Conservation (phyloP, 768 basidiomycete species). For the Hygrophorus russula region DNA sequence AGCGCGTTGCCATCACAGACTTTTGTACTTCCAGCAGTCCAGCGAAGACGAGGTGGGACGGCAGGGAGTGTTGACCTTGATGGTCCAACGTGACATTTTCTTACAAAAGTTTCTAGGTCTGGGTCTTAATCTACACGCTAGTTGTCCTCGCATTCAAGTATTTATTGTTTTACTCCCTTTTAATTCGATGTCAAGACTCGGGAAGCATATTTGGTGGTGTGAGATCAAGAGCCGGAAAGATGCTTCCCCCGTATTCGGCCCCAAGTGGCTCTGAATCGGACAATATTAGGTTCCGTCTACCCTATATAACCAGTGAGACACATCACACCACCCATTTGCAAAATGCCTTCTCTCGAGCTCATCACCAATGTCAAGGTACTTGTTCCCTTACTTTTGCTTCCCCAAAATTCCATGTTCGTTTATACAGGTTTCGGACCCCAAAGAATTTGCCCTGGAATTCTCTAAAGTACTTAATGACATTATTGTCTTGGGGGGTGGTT, state of each 20-base stretch:
- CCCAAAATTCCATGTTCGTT: neutral
- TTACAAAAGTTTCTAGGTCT: no score
- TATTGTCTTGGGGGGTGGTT: neutral
- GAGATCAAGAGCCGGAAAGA: no score
- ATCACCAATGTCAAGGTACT: constrained; percentile 32
- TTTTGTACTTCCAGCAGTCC: constrained; percentile 29
- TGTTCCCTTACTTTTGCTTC: neutral
- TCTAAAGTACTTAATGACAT: constrained; percentile 34
- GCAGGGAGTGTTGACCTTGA: constrained; percentile 5
- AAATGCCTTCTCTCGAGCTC: constrained; percentile 33
- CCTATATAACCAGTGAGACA: no score
- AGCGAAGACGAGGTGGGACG: constrained; percentile 10
- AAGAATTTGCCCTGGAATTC: constrained; percentile 37
- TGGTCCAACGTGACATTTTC: constrained; percentile 8
- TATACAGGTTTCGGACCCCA: constrained; percentile 24
- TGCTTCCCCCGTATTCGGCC: no score
- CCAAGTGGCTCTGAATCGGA: no score
- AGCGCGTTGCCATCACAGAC: constrained; percentile 43
- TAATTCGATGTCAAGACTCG: neutral
- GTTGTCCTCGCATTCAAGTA: neutral
- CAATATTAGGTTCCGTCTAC: no score
- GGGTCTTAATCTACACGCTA: no score
- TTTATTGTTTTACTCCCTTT: neutral
- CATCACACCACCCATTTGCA: neutral
- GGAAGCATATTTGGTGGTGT: neutral